Conservation (phyloP, 495 filamentous ascomycete genomes). For the Cairneyella variabilis region DNA sequence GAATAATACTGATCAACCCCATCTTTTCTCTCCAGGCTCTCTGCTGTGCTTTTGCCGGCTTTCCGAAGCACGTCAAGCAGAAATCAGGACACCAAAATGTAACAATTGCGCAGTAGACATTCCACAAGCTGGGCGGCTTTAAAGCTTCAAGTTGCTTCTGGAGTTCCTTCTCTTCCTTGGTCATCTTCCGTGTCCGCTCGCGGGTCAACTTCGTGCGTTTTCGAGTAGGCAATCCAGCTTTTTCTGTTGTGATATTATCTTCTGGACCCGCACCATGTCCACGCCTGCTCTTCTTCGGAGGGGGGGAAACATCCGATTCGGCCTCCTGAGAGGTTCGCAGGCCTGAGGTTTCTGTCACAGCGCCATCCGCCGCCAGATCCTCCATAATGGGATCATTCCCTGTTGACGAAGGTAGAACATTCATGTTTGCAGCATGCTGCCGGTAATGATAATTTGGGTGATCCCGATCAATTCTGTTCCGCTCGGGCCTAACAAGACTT, state of each 20-base stretch:
- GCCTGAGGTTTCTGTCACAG: conserved; percentile 21
- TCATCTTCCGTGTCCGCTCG: conserved; percentile 39
- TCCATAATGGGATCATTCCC: conserved; percentile 86
- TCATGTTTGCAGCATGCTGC: conserved; percentile 87
- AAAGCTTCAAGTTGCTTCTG: conserved; percentile 58
- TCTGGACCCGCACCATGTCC: conserved; percentile 26
- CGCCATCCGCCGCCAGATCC: conserved; percentile 45
- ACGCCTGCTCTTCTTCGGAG: conserved; percentile 38
- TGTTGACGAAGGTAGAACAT: conserved; percentile 80
- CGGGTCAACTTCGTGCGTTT: conserved; percentile 36
- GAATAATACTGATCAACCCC: conserved; percentile 89
- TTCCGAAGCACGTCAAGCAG: conserved; percentile 79
- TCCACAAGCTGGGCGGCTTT: conserved; percentile 88
- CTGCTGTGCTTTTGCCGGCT: conserved; percentile 81
- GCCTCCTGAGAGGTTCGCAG: conserved; percentile 23
- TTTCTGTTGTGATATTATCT: conserved; percentile 22
- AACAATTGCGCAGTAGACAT: conserved; percentile 85
- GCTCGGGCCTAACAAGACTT: conserved; percentile 83
- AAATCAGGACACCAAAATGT: conserved; percentile 95
- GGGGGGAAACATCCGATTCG: conserved; percentile 38
- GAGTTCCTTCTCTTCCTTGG: conserved; percentile 56
- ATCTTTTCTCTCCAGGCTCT: conserved; percentile 99
- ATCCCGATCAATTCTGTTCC: conserved; percentile 71
- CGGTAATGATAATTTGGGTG: conserved; percentile 94
- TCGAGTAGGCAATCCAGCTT: conserved; percentile 3